Evolutionary conservation across 2,329 filamentous ascomycete genomes (phyloP), one percentile per base, ranked within the genome.

Genomic region (Cercospora canescens): DNA sequence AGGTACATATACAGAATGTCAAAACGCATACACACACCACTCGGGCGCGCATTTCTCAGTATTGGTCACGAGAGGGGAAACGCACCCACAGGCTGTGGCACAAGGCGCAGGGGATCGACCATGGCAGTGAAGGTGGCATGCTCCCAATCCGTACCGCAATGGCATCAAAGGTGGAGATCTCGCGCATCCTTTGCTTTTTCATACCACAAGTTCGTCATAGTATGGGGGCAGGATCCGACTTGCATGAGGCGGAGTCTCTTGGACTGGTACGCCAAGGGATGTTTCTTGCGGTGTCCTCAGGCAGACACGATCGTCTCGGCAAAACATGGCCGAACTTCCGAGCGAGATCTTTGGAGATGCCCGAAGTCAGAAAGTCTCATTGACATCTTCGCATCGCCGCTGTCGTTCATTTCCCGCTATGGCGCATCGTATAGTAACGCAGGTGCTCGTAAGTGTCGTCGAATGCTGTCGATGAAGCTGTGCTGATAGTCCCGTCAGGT

Each of bases 401-500:
- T 62, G 54, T 61, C 64, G 26, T 63, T 60, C 52, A 34, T 50
- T 41, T 61, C 37, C 48, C 64, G 60, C 11, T 41, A 73, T 72
- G 94, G 94, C 94, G 79, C 93, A 98, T 84, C 92, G 93, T 76
- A 91, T 97, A 81, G 90, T 99, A 83, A 92, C 92, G 69, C 92
- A 96, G 83, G 93, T 97, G 81, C 89, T 97, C 81, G 69, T 70
- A 52, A 58, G 69, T 70, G 48, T 12, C 16, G 28, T 8, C n/a
- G 4, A 7, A 7, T 14, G 8, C 8, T 4, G n/a, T n/a, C 11
- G 6, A 45, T 9, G 37, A 45, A 30, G 12, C 9, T 14, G 18
- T 30, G 30, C 63, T 70, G 35, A 70, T 24, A 16, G 12, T 0
- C n/a, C n/a, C n/a, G 16, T 0, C 37, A 70, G 69, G 80, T 98